phyloP scores from a whole-genome alignment of 306 rosid species.

The Lathyrus tuberosus region DNA sequence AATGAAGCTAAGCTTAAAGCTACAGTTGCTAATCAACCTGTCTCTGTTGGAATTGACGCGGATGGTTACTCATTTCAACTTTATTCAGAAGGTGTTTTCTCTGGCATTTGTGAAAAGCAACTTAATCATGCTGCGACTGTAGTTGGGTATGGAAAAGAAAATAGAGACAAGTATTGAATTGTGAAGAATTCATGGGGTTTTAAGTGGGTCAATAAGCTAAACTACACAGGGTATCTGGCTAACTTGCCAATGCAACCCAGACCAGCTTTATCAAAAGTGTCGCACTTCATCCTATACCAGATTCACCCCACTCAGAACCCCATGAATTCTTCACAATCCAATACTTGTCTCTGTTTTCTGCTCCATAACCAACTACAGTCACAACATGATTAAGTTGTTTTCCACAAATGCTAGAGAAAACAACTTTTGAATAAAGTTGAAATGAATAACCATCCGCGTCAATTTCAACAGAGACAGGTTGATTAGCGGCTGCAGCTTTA shows the following conservation, averaged over 20 bases:
- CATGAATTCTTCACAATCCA: conserved; percentile 85
- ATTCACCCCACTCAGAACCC: conserved; percentile 78
- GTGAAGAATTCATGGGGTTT: conserved; percentile 81
- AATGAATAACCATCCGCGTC: conserved; percentile 56
- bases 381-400: conserved; percentile 69
- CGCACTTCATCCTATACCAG: conserved; percentile 63
- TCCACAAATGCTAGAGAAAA: conserved; percentile 61
- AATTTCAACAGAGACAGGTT: conserved; percentile 69
- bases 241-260: too few relatives aligned
- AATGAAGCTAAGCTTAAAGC: conserved; percentile 56
- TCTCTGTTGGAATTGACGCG: conserved; percentile 67
- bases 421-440: conserved; percentile 65
- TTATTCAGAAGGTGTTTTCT: conserved; percentile 64
- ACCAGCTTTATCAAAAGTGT: too few relatives aligned
- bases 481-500: conserved; percentile 66
- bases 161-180: conserved; percentile 59
- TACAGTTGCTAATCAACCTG: conserved; percentile 72
- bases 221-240: too few relatives aligned
- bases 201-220: too few relatives aligned
- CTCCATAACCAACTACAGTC: conserved; percentile 66
- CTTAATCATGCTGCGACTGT: conserved; percentile 72
- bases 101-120: conserved; percentile 52
- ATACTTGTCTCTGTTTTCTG: conserved; percentile 41
- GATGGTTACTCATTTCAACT: conserved; percentile 55
- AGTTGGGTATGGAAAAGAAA: conserved; percentile 64